phyloP scores from a whole-genome alignment of 805 yeast genomes.

The Blastobotrys peoriensis region DNA sequence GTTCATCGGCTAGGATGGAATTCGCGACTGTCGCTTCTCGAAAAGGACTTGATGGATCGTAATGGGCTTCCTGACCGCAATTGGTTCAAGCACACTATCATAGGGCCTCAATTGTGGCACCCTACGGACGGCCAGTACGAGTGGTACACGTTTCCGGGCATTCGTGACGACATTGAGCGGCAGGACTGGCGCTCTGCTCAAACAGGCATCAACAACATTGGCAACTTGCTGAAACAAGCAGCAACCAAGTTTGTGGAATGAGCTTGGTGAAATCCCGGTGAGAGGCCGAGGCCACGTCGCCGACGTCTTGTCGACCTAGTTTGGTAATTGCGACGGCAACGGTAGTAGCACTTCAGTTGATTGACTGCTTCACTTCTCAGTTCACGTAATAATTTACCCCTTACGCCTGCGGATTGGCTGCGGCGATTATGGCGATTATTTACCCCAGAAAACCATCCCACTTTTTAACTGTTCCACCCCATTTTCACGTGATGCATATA shows the following conservation, averaged over 20 bases:
- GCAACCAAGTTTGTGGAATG: conserved; percentile 11
- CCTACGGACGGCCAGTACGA: conserved; percentile 42
- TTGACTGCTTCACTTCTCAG: no score
- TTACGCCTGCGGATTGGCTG: no score
- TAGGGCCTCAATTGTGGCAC: conserved; percentile 61
- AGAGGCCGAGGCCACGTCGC: no score
- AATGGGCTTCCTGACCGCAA: conserved; percentile 45
- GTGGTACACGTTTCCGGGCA: conserved; percentile 68
- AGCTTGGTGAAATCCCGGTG: no score
- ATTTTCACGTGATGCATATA: no score
- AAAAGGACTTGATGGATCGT: conserved; percentile 44
- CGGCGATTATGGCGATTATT: no score
- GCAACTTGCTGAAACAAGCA: conserved; percentile 15
- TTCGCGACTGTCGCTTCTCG: conserved; percentile 51
- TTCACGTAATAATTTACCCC: no score
- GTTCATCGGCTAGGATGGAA: conserved; percentile 79
- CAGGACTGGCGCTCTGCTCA: conserved; percentile 52
- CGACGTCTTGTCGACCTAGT: no score
- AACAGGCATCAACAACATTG: conserved; percentile 16
- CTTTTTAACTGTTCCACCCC: no score
- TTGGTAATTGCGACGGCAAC: no score
- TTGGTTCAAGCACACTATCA: conserved; percentile 61
- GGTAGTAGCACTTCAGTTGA: no score
- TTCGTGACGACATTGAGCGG: conserved; percentile 58
- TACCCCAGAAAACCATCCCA: no score